These are phyloP conservation scores for Herpetomonas tarakana DNA, from an alignment of 208 protist genomes.

Conservation along the genomic window DNA sequence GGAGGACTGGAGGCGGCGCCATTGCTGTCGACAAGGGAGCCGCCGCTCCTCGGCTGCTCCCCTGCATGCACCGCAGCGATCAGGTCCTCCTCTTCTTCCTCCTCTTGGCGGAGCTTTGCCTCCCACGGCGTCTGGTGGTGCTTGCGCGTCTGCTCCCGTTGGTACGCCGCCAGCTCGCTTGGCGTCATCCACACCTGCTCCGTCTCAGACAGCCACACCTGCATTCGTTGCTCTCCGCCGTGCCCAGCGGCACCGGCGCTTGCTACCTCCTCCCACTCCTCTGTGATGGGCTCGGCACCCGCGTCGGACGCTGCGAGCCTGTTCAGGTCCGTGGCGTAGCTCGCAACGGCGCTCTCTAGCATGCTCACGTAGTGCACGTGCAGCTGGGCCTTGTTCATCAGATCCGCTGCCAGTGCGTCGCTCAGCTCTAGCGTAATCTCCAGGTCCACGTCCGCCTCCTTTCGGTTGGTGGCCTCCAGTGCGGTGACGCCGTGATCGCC, in stretches of 20 bases:
- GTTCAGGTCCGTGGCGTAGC: conserved; percentile 38
- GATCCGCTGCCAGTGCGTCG: conserved; percentile 37
- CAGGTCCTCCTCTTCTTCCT: background rate
- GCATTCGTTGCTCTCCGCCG: conserved; percentile 7
- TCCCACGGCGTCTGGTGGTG: conserved; percentile 1
- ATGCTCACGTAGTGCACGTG: conserved; percentile 60
- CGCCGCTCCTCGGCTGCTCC: background rate
- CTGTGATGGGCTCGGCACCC: background rate
- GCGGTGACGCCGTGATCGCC: background rate
- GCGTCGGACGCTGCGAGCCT: conserved; percentile 9
- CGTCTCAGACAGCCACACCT: conserved; percentile 58
- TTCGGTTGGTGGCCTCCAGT: background rate
- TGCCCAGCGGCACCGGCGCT: background rate
- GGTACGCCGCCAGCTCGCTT: conserved; percentile 22
- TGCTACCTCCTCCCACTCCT: background rate
- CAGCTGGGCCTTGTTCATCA: conserved; percentile 70
- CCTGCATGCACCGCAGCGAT: background rate
- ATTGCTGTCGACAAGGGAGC: background rate
- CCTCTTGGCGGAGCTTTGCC: background rate
- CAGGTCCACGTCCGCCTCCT: conserved; percentile 24
- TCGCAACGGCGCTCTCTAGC: conserved; percentile 41
- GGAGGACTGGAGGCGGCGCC: conserved; percentile 7
- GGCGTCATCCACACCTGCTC: conserved; percentile 55
- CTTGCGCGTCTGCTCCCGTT: conserved; percentile 11
- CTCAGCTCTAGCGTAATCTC: conserved; percentile 49